Percentiles rank a stretch among this genome's conserved stretches.
Conservation (phyloP, 805 yeast species). For the Sungouiella thailandica region DNA sequence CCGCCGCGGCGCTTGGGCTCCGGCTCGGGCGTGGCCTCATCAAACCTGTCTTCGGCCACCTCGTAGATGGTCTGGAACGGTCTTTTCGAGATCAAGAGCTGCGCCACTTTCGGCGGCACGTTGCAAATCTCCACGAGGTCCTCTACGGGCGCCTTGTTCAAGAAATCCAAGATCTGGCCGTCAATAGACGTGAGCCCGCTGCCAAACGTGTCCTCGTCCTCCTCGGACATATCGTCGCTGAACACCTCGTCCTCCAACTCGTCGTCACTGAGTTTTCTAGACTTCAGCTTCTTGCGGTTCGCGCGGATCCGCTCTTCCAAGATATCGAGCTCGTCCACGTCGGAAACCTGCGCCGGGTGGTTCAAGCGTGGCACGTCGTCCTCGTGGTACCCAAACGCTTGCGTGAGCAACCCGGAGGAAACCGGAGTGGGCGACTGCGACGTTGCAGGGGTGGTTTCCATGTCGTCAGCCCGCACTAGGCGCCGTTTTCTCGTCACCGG, state of each 20-base stretch:
- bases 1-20: constrained; percentile 32
- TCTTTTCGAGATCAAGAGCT: constrained; percentile 55
- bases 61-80: constrained; percentile 62
- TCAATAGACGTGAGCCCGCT: constrained; percentile 50
- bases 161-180: constrained; percentile 63
- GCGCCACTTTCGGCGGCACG: constrained; percentile 63
- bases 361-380: constrained; percentile 6
- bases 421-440: not conserved
- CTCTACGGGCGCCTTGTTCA: constrained; percentile 69
- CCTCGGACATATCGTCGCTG: constrained; percentile 48
- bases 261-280: constrained; percentile 32
- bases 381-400: constrained; percentile 4
- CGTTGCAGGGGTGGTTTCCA: constrained; percentile 2
- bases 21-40: constrained; percentile 15
- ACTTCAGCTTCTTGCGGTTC: constrained; percentile 22
- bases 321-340: constrained; percentile 34
- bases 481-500: constrained; percentile 27
- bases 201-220: constrained; percentile 26
- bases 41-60: constrained; percentile 55
- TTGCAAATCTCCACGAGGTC: constrained; percentile 80
- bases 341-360: constrained; percentile 10
- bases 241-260: constrained; percentile 40
- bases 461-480: constrained; percentile 27
- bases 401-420: constrained; percentile 2
- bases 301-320: constrained; percentile 36